Conservation (phyloP, 2,329 filamentous ascomycete genomes). For the Hymenoscyphus albidus region DNA sequence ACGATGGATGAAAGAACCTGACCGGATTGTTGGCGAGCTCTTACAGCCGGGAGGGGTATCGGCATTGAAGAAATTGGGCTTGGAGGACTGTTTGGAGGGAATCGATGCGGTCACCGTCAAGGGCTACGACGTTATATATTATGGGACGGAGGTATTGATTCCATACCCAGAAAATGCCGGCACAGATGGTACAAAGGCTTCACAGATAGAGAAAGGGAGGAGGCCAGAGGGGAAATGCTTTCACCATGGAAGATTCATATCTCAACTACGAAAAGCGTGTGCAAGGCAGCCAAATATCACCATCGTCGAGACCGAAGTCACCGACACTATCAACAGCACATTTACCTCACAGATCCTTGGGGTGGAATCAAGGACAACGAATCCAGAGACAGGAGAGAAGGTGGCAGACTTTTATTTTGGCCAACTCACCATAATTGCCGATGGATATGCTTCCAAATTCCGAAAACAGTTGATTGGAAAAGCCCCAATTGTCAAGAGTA, state of each 20-base stretch:
- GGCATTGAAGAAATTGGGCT: constrained; percentile 74
- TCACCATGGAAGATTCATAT: constrained; percentile 93
- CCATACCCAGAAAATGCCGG: constrained; percentile 66
- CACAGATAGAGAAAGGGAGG: constrained; percentile 33
- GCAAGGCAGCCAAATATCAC: constrained; percentile 76
- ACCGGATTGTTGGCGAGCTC: constrained; percentile 93
- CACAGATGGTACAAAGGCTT: constrained; percentile 22
- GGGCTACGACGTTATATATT: constrained; percentile 86
- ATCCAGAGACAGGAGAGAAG: constrained; percentile 53
- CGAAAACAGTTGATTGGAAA: constrained; percentile 71
- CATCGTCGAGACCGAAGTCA: constrained; percentile 84
- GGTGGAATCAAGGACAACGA: constrained; percentile 67
- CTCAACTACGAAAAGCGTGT: constrained; percentile 72
- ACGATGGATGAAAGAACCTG: constrained; percentile 82
- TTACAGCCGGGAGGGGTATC: constrained; percentile 87
- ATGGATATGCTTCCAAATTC: constrained; percentile 92
- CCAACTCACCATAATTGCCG: constrained; percentile 80
- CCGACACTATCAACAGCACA: constrained; percentile 67
- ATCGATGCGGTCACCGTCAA: constrained; percentile 82
- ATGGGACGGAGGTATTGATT: constrained; percentile 68
- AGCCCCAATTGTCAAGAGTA: constrained; percentile 69
- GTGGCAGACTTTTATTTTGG: constrained; percentile 79
- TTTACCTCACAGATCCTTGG: constrained; percentile 72
- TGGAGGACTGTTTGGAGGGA: constrained; percentile 76
- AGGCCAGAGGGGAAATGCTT: constrained; percentile 74